These are phyloP conservation scores for Psilocybe cyanescens DNA, from an alignment of 768 basidiomycete genomes.

Conservation along the genomic window DNA sequence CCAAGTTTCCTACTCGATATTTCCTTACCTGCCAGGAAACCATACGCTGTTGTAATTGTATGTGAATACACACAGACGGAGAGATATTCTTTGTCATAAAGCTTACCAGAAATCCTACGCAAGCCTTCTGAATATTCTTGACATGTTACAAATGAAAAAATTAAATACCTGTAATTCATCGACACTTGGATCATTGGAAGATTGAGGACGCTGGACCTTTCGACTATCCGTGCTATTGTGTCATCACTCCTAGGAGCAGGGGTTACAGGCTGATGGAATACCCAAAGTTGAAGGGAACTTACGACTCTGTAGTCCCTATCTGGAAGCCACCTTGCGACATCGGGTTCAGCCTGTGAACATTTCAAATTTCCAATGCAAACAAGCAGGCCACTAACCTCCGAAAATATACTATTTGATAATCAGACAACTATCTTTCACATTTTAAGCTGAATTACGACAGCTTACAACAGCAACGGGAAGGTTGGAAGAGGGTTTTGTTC, in stretches of 20 bases:
- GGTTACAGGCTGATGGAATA: neutral
- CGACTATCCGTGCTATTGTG: slow-evolving; percentile 15
- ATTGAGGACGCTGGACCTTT: slow-evolving; percentile 17
- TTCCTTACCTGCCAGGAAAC: slow-evolving; percentile 12
- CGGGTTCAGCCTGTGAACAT: neutral
- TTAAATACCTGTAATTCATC: slow-evolving; percentile 22
- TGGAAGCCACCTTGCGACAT: slow-evolving; percentile 10
- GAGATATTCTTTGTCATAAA: neutral
- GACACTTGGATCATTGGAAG: slow-evolving; percentile 25
- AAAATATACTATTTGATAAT: slow-evolving; percentile 19
- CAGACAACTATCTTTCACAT: neutral
- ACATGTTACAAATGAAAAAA: neutral
- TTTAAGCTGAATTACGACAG: neutral
- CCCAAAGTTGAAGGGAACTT: neutral
- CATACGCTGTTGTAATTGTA: slow-evolving; percentile 6
- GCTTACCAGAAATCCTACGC: neutral
- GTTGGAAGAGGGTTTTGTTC: slow-evolving; percentile 32
- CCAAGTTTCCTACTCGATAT: slow-evolving; percentile 1
- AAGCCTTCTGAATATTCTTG: no score
- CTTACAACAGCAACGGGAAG: slow-evolving; percentile 53
- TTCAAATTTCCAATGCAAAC: no score
- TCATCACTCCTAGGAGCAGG: slow-evolving; percentile 7
- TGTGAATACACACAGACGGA: no score
- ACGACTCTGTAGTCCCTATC: slow-evolving; percentile 13
- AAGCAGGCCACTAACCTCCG: slow-evolving; percentile 12